Conservation (phyloP, 2,329 filamentous ascomycete species). For the Talaromyces sp. region DNA sequence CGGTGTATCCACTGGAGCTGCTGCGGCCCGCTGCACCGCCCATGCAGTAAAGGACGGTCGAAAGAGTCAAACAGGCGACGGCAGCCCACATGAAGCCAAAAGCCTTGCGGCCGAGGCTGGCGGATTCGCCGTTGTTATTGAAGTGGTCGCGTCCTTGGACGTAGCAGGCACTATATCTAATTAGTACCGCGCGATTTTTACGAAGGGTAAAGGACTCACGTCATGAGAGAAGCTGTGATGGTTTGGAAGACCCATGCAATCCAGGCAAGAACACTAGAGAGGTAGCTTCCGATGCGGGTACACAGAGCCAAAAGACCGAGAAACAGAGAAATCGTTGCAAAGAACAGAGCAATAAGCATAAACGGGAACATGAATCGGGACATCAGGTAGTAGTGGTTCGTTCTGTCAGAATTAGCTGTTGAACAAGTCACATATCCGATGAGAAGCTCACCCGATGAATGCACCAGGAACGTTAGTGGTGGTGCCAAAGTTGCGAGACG, state of each 20-base stretch:
- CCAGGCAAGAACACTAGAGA: slow-evolving; percentile 54
- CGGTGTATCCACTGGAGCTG: slow-evolving; percentile 35
- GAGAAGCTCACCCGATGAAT: slow-evolving; percentile 54
- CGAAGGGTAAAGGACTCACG: slow-evolving; percentile 47
- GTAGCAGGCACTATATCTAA: slow-evolving; percentile 53
- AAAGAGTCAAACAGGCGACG: slow-evolving; percentile 54
- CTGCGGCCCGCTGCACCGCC: slow-evolving; percentile 38
- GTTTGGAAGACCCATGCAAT: slow-evolving; percentile 60
- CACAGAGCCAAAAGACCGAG: slow-evolving; percentile 51
- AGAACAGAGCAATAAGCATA: slow-evolving; percentile 80
- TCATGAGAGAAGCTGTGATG: slow-evolving; percentile 59
- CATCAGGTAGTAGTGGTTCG: slow-evolving; percentile 72
- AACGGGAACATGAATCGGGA: slow-evolving; percentile 94
- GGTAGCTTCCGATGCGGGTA: slow-evolving; percentile 50
- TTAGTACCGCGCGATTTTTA: background rate
- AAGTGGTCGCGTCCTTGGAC: slow-evolving; percentile 59
- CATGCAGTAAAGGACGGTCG: slow-evolving; percentile 58
- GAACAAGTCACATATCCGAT: background rate
- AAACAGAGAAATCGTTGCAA: slow-evolving; percentile 53
- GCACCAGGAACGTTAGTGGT: slow-evolving; percentile 51
- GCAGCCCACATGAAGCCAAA: slow-evolving; percentile 64
- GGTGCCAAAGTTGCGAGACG: slow-evolving; percentile 59
- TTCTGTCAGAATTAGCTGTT: slow-evolving; percentile 36
- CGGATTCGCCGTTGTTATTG: slow-evolving; percentile 47
- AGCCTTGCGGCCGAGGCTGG: slow-evolving; percentile 57